phyloP scores from a whole-genome alignment of 805 yeast genomes.

The Sugiyamaella valdiviana region DNA sequence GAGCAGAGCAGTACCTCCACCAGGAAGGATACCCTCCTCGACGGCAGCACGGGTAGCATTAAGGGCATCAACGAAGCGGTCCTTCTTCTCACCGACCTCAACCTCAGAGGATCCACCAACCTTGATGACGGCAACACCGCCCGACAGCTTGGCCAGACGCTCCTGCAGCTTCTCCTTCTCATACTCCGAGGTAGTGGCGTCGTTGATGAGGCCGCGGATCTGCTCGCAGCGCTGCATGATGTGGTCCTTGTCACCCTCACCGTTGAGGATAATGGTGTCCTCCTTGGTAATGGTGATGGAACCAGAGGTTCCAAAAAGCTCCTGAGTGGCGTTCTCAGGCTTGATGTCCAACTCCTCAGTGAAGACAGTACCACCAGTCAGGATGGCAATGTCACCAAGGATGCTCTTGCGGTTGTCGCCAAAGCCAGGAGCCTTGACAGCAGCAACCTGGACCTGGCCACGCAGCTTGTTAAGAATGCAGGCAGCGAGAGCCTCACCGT shows the following conservation, averaged over 20 bases:
- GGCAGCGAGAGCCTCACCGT: slow-evolving; percentile 98
- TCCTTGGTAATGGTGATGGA: slow-evolving; percentile 90
- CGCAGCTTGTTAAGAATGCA: slow-evolving; percentile 94
- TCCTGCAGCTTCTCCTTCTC: slow-evolving; percentile 96
- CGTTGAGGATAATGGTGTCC: slow-evolving; percentile 90
- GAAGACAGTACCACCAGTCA: slow-evolving; percentile 81
- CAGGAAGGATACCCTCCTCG: slow-evolving; percentile 97
- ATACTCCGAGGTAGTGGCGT: slow-evolving; percentile 70
- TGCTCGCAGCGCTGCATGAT: slow-evolving; percentile 87
- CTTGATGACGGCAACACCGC: slow-evolving; percentile 97
- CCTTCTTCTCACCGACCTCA: slow-evolving; percentile 99
- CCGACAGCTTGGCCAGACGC: slow-evolving; percentile 92
- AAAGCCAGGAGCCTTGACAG: slow-evolving; percentile 97
- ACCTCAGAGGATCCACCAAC: slow-evolving; percentile 97
- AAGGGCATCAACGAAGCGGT: slow-evolving; percentile 95
- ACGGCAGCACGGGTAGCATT: slow-evolving; percentile 99
- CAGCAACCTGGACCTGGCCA: slow-evolving; percentile 96
- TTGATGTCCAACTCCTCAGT: slow-evolving; percentile 93
- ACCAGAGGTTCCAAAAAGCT: slow-evolving; percentile 85
- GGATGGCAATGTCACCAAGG: slow-evolving; percentile 88
- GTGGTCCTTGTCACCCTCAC: slow-evolving; percentile 79
- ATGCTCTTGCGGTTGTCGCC: slow-evolving; percentile 98
- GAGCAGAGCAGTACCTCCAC: slow-evolving; percentile 97
- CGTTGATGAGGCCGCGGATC: slow-evolving; percentile 74
- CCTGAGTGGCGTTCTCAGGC: slow-evolving; percentile 90